Evolutionary conservation across 352 stramenopile genomes (phyloP).

Genomic region (Pythium scleroteichum): DNA sequence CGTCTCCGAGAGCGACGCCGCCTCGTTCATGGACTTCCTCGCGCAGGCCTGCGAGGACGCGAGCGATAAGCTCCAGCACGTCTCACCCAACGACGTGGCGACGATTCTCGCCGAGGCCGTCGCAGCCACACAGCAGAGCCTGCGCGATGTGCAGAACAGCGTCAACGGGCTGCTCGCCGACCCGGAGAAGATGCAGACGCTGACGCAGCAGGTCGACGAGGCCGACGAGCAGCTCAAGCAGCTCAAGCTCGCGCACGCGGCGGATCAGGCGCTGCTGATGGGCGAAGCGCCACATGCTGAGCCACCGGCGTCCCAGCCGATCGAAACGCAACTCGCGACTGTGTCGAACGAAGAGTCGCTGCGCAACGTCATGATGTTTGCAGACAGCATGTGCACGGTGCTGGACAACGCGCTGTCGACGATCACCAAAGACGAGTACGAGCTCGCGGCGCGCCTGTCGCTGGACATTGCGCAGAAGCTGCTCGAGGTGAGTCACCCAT

Average conservation of each 20-base stretch:
- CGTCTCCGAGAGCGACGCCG: slow-evolving; percentile 24
- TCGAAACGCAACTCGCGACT: slow-evolving; percentile 22
- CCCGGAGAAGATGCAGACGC: slow-evolving; percentile 54
- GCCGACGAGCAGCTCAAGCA: slow-evolving; percentile 41
- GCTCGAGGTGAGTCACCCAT: slow-evolving; percentile 41
- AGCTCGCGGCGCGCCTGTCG: slow-evolving; percentile 66
- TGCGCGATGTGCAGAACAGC: slow-evolving; percentile 58
- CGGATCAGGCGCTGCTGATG: slow-evolving; percentile 9
- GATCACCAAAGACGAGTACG: slow-evolving; percentile 72
- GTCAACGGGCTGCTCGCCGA: slow-evolving; percentile 64
- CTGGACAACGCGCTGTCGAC: slow-evolving; percentile 75
- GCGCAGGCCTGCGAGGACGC: slow-evolving; percentile 67
- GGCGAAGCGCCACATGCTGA: slow-evolving; percentile 1
- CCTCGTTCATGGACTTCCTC: slow-evolving; percentile 66
- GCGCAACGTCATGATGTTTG: slow-evolving; percentile 70
- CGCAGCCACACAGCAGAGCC: slow-evolving; percentile 55
- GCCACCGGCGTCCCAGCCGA: not conserved
- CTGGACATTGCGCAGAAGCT: slow-evolving; percentile 75
- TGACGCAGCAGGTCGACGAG: slow-evolving; percentile 58
- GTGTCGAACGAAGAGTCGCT: slow-evolving; percentile 65
- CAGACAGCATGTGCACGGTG: slow-evolving; percentile 72
- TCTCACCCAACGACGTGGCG: slow-evolving; percentile 61
- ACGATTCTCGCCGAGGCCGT: slow-evolving; percentile 52
- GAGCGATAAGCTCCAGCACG: slow-evolving; percentile 45
- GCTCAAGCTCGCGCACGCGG: slow-evolving; percentile 39